Conservation (phyloP, 2,329 filamentous ascomycete genomes). For the Mycosphaerelloides madeirae region DNA sequence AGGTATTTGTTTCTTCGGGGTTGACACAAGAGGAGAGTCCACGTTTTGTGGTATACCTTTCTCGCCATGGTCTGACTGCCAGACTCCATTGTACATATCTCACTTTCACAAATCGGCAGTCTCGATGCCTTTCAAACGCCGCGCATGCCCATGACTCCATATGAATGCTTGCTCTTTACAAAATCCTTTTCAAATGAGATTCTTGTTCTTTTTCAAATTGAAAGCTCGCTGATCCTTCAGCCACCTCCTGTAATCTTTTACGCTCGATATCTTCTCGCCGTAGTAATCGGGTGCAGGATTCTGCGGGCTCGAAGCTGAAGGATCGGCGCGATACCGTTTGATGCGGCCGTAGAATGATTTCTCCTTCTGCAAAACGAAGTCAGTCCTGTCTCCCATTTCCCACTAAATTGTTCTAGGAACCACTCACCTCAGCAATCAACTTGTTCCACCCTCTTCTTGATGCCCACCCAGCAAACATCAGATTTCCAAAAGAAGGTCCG, state of each 20-base stretch:
- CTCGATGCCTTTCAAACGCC: constrained; percentile 1
- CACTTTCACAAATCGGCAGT: neutral
- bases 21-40: constrained; percentile 2
- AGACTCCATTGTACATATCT: constrained; percentile 3
- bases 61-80: too few species aligned
- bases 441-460: constrained; percentile 54
- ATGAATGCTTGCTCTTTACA: constrained; percentile 2
- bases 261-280: constrained; percentile 94
- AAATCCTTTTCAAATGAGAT: constrained; percentile 48
- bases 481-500: constrained; percentile 76
- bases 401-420: neutral
- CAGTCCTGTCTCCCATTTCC: constrained; percentile 4
- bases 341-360: constrained; percentile 88
- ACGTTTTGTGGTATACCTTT: constrained; percentile 1
- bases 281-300: constrained; percentile 98
- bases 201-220: constrained; percentile 75
- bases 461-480: constrained; percentile 73
- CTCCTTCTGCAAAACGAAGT: constrained; percentile 63
- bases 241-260: constrained; percentile 88
- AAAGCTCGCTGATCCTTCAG: constrained; percentile 96
- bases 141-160: constrained; percentile 3
- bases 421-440: constrained; percentile 64
- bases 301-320: constrained; percentile 77
- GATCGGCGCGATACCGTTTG: constrained; percentile 88
- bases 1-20: neutral